Base-by-base conservation (phyloP, 2,329 filamentous ascomycete species). In the Aureobasidium sp. region DNA sequence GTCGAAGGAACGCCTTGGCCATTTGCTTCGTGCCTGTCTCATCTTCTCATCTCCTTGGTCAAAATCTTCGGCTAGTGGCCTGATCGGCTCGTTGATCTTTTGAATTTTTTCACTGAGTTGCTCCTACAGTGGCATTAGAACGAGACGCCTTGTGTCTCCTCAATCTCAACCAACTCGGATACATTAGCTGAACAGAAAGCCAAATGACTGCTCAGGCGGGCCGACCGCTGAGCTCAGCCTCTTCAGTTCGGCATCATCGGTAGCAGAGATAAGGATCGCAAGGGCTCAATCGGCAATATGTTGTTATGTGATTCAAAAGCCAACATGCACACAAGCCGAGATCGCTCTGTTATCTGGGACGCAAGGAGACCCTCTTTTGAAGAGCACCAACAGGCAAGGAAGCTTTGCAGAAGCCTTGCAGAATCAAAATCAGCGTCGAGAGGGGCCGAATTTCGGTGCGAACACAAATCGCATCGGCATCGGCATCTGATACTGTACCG, bases 31-130 rank as follows among this genome's bases (percentile, higher is more conserved):
- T 48, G 27, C 48, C n/a, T 52, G 51, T 53, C 51, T 53, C 51
- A 29, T 41, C 51, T 10, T 7, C 20, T 20, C 20, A 20, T 20
- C 20, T 20, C 6, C 36, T 34, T 41, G 51, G 24, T 53, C 7
- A 12, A 13, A 41, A 8, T 5, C 8, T 41, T 41, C 13, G 41
- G 41, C 41, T 24, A 55, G 37, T 36, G 17, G 6, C 7, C 20
- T 39, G 50, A 55, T 57, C 53, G 17, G 41, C 41, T 57, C 27
- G 53, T 17, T 57, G 53, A 46, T 44, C 53, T 36, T 26, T n/a
- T 12, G 12, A 46, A 44, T 15, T 44, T 24, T 46, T 36, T 39
- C 15, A 20, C 6, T 26, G 17, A 46, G 20, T 27, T 26, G 10
- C 15, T 27, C 26, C 1, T 4, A 13, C 4, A 13, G 8, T 9